phyloP scores from a whole-genome alignment of 2,329 filamentous ascomycete genomes.

The Paraphaeosphaeria minitans region DNA sequence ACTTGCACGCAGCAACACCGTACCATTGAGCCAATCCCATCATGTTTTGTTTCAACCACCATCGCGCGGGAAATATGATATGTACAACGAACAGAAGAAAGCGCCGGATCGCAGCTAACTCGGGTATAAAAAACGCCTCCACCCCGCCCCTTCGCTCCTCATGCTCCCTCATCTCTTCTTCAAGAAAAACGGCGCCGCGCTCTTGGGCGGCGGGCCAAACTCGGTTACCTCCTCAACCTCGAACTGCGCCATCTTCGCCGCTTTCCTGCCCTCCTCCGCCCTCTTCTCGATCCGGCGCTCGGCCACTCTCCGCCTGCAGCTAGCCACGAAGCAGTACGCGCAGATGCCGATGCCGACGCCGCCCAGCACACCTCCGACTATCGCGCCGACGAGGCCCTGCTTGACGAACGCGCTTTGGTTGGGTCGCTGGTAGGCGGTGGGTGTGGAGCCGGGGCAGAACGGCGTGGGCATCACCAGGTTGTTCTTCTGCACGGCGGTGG shows the following conservation, averaged over 20 bases:
- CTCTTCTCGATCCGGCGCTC: slow-evolving; percentile 35
- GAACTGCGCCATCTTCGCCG: slow-evolving; percentile 39
- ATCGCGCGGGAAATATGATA: slow-evolving; percentile 5
- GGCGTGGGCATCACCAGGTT: slow-evolving; percentile 49
- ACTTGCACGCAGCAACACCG: background rate
- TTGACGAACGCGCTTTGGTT: slow-evolving; percentile 35
- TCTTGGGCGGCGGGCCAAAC: slow-evolving; percentile 41
- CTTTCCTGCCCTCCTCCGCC: slow-evolving; percentile 29
- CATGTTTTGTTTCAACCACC: no score
- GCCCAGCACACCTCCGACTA: slow-evolving; percentile 46
- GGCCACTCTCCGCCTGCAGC: slow-evolving; percentile 34
- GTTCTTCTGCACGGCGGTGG: slow-evolving; percentile 46
- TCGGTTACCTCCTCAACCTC: slow-evolving; percentile 39
- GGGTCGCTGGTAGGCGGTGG: slow-evolving; percentile 38
- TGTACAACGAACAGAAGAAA: slow-evolving; percentile 8
- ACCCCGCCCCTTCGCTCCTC: background rate
- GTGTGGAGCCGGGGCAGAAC: slow-evolving; percentile 48
- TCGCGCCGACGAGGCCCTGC: slow-evolving; percentile 46
- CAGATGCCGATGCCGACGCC: slow-evolving; percentile 37
- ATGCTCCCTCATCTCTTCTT: slow-evolving; percentile 33
- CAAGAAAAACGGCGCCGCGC: slow-evolving; percentile 35
- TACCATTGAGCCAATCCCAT: no score
- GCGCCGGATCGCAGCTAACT: background rate
- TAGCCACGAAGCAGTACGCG: slow-evolving; percentile 36
- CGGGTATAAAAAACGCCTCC: slow-evolving; percentile 1